Percentiles rank a stretch among this genome's conserved stretches.
These are phyloP conservation scores for Aspergillus carbonarius DNA, from an alignment of 2,329 filamentous ascomycete genomes.

Conservation along the genomic window DNA sequence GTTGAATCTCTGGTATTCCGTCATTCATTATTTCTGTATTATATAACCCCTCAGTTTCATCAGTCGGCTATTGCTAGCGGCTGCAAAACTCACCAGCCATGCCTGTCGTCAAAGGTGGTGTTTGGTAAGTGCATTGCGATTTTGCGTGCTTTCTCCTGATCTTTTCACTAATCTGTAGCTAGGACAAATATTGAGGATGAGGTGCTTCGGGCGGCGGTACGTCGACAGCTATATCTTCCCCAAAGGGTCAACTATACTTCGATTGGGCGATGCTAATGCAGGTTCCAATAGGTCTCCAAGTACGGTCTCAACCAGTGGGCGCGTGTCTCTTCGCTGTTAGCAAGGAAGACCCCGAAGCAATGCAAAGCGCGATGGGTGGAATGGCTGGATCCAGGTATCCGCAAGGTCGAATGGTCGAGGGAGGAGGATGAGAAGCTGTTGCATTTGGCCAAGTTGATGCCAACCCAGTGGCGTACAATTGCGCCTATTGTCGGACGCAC, in stretches of 20 bases:
- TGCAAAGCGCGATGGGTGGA: conserved; percentile 98
- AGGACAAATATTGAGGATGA: conserved; percentile 79
- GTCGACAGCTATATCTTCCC: conserved; percentile 9
- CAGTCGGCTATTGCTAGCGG: neutral
- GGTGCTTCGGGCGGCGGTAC: conserved; percentile 84
- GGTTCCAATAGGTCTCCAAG: conserved; percentile 63
- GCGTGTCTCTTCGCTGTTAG: conserved; percentile 92
- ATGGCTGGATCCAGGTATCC: conserved; percentile 97
- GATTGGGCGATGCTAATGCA: conserved; percentile 9
- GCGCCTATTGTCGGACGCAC: conserved; percentile 94
- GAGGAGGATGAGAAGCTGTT: conserved; percentile 98
- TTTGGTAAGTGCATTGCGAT: conserved; percentile 47
- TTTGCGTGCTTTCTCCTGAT: neutral
- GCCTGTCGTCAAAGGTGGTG: conserved; percentile 66
- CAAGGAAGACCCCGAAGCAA: conserved; percentile 97
- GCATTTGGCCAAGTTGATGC: conserved; percentile 96
- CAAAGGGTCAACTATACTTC: neutral
- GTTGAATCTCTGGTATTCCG: neutral
- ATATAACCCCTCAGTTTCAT: neutral
- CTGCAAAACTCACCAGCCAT: conserved; percentile 41
- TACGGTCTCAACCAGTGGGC: conserved; percentile 98
- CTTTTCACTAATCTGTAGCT: conserved; percentile 19
- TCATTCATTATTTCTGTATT: neutral
- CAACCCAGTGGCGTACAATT: conserved; percentile 98
- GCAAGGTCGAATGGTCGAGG: conserved; percentile 98